Percentiles rank a stretch among this genome's conserved stretches.
Evolutionary conservation across 2,329 filamentous ascomycete genomes (phyloP).

Genomic region (Cladorrhinum sp.): DNA sequence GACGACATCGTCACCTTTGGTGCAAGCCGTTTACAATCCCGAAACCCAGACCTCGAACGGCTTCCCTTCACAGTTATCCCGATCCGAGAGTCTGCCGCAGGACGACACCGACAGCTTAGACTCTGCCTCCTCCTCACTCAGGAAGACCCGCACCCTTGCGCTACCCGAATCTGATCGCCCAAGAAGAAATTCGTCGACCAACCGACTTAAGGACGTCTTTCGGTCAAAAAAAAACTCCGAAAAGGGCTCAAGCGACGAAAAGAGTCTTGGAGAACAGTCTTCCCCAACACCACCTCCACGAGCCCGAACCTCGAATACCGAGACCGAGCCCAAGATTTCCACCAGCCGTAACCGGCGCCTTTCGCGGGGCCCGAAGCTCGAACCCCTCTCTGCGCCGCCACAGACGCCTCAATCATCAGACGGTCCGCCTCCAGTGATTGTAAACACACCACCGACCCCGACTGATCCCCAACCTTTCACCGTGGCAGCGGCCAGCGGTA

Average conservation of each 20-base stretch:
- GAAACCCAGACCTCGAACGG: slow-evolving; percentile 41
- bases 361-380: slow-evolving; percentile 32
- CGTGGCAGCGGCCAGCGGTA: slow-evolving; percentile 25
- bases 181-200: slow-evolving; percentile 63
- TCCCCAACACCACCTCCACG: slow-evolving; percentile 7
- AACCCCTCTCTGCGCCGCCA: slow-evolving; percentile 35
- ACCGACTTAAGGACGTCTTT: slow-evolving; percentile 71
- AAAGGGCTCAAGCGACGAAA: slow-evolving; percentile 42
- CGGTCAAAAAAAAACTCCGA: slow-evolving; percentile 51
- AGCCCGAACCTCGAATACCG: slow-evolving; percentile 8
- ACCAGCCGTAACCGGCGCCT: slow-evolving; percentile 29
- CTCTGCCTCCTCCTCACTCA: slow-evolving; percentile 30
- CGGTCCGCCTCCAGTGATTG: slow-evolving; percentile 48
- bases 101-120: slow-evolving; percentile 34
- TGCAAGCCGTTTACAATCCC: slow-evolving; percentile 55
- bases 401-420: slow-evolving; percentile 43
- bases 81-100: slow-evolving; percentile 35
- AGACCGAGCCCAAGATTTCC: slow-evolving; percentile 20
- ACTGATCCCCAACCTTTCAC: slow-evolving; percentile 42
- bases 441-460: slow-evolving; percentile 65
- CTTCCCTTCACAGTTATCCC: slow-evolving; percentile 17
- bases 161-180: slow-evolving; percentile 40
- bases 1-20: slow-evolving; percentile 65
- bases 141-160: slow-evolving; percentile 39
- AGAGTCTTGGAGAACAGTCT: slow-evolving; percentile 13